Evolutionary conservation across 1,139 yeast species (phyloP).

Genomic region (Debaryomyces singareniensis): DNA sequence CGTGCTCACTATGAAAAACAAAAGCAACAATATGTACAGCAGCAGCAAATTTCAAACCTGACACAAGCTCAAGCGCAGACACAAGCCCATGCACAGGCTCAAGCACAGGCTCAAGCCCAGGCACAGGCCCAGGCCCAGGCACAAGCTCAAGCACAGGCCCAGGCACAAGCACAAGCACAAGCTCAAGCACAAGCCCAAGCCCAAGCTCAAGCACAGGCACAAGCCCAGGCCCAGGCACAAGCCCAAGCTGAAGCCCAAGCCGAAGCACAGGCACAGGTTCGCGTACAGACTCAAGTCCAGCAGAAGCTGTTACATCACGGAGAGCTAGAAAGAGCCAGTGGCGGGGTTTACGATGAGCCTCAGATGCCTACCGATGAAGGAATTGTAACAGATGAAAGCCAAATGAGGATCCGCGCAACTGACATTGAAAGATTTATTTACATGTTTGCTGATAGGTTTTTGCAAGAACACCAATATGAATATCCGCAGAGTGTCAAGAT

Average conservation of each 20-base stretch:
- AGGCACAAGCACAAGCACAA: constrained; percentile 4
- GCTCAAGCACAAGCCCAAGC: constrained; percentile 4
- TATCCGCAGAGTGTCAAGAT: constrained; percentile 45
- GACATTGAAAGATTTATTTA: constrained; percentile 45
- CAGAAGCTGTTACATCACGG: background rate
- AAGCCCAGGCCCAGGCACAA: constrained; percentile 1
- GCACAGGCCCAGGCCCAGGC: constrained; percentile 8
- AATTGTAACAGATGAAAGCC: constrained; percentile 8
- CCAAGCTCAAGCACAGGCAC: background rate
- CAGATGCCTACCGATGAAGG: constrained; percentile 1
- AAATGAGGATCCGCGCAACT: constrained; percentile 21
- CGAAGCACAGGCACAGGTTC: constrained; percentile 3
- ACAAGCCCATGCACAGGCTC: constrained; percentile 7
- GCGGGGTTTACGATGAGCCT: constrained; percentile 1
- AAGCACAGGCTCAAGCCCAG: constrained; percentile 11
- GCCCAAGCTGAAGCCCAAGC: background rate
- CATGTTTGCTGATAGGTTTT: constrained; percentile 44
- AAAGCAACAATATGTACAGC: constrained; percentile 10
- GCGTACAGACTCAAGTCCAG: background rate
- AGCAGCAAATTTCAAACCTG: constrained; percentile 11
- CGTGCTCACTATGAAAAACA: constrained; percentile 21
- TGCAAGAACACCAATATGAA: constrained; percentile 36
- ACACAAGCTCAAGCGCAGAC: constrained; percentile 8
- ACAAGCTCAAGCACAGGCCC: constrained; percentile 8
- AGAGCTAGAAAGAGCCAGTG: background rate